Evolutionary conservation across 768 basidiomycete species (phyloP).

Genomic region (Tephrocybe sp.): DNA sequence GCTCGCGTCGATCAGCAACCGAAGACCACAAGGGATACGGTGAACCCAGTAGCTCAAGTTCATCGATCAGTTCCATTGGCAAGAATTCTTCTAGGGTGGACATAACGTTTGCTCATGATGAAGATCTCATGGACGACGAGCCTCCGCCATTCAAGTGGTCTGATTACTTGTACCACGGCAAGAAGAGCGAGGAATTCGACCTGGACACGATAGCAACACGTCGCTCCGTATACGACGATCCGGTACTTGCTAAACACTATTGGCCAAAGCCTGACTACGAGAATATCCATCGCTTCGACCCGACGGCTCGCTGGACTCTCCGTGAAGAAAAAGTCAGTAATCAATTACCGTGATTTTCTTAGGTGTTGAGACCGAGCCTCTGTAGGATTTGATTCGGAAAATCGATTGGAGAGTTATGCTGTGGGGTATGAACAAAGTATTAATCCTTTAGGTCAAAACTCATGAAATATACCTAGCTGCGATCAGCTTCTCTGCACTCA

Average conservation of each 20-base stretch:
- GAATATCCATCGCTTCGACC: constrained; percentile 55
- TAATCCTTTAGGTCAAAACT: neutral
- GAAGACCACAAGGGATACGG: neutral
- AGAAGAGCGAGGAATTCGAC: constrained; percentile 13
- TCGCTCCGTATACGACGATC: constrained; percentile 52
- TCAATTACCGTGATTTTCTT: neutral
- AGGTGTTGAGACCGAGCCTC: neutral
- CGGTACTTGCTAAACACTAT: constrained; percentile 40
- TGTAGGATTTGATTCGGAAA: constrained; percentile 46
- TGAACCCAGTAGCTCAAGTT: neutral
- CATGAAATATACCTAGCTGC: constrained; percentile 27
- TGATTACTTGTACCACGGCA: constrained; percentile 28
- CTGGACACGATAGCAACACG: constrained; percentile 42
- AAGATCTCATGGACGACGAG: constrained; percentile 33
- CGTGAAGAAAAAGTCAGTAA: constrained; percentile 45
- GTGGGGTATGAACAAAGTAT: constrained; percentile 25
- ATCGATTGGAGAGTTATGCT: constrained; percentile 63
- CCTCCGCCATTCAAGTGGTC: constrained; percentile 31
- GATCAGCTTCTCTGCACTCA: constrained; percentile 55
- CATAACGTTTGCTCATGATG: constrained; percentile 15
- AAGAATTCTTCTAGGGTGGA: constrained; percentile 7
- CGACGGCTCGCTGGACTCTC: constrained; percentile 56
- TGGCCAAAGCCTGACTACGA: constrained; percentile 53
- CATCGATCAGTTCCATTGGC: constrained; percentile 7
- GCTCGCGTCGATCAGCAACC: neutral